A percentile compares a stretch with the other conserved stretches of the same genome.
These are phyloP conservation scores for Fusarium aywerte DNA, from an alignment of 2,329 filamentous ascomycete species.

Conservation along the genomic window DNA sequence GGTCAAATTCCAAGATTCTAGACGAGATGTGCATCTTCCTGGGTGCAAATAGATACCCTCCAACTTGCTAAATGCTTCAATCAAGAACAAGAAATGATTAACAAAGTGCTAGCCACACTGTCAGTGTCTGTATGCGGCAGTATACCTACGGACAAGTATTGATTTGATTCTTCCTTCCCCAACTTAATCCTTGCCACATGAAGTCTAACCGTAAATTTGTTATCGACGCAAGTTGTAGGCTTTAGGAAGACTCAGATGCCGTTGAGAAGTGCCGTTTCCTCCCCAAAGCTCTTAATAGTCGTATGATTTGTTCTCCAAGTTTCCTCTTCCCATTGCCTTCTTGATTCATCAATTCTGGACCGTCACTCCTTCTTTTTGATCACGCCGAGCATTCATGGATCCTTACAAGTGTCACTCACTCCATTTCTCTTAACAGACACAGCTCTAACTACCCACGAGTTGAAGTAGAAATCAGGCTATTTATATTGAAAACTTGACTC, in stretches of 20 bases:
- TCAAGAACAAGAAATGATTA: background rate
- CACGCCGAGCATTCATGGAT: background rate
- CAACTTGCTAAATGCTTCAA: background rate
- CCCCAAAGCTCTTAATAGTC: background rate
- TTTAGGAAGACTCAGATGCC: background rate
- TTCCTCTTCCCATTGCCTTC: background rate
- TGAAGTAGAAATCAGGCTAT: background rate
- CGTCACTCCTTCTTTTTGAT: background rate
- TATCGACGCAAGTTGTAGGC: background rate
- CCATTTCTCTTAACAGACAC: background rate
- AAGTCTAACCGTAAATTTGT: background rate
- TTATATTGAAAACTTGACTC: too few relatives aligned
- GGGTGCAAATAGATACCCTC: background rate
- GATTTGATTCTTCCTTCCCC: slow-evolving; percentile 29
- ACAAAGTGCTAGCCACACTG: slow-evolving; percentile 24
- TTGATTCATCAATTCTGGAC: background rate
- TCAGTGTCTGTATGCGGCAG: background rate
- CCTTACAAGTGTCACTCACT: background rate
- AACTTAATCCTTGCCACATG: background rate
- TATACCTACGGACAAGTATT: background rate
- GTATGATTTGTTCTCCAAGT: background rate
- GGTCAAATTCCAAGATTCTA: background rate
- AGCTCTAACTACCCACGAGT: background rate
- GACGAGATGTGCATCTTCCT: slow-evolving; percentile 27
- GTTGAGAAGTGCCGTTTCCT: background rate